Percentiles rank a stretch among this genome's conserved stretches.
phyloP scores from a whole-genome alignment of 2,329 filamentous ascomycete genomes.

The Cladosporium sphaerospermum region DNA sequence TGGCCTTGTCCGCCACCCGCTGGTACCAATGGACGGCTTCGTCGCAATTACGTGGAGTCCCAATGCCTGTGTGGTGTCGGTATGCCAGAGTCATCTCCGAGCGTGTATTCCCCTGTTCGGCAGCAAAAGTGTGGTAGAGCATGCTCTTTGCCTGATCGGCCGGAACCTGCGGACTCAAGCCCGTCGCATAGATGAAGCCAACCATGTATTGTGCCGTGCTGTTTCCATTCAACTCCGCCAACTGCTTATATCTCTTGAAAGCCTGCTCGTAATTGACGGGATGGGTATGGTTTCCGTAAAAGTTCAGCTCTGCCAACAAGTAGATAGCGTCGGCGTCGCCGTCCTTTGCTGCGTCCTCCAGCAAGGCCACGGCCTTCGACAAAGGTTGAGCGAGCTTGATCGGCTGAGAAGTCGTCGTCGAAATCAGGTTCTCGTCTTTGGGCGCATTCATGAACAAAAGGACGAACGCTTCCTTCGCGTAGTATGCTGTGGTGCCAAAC shows the following conservation, averaged over 20 bases:
- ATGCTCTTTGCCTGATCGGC: conserved; percentile 86
- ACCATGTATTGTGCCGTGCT: conserved; percentile 93
- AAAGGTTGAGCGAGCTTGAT: conserved; percentile 47
- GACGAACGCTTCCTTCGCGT: conserved; percentile 56
- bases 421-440: conserved; percentile 34
- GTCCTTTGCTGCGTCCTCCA: conserved; percentile 51
- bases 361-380: conserved; percentile 51
- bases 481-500: conserved; percentile 52
- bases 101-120: conserved; percentile 70
- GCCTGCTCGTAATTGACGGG: conserved; percentile 74
- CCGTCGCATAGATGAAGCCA: conserved; percentile 91
- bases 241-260: conserved; percentile 71
- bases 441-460: conserved; percentile 61
- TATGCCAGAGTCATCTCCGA: conserved; percentile 94
- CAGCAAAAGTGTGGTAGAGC: conserved; percentile 91
- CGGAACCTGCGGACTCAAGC: conserved; percentile 72
- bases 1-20: conserved; percentile 85
- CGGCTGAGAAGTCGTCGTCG: conserved; percentile 27
- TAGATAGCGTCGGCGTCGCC: conserved; percentile 77
- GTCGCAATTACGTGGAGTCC: conserved; percentile 79
- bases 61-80: conserved; percentile 77
- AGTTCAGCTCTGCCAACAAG: conserved; percentile 88
- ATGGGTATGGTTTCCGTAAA: conserved; percentile 88
- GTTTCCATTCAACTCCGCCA: conserved; percentile 75
- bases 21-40: conserved; percentile 84